Conservation (phyloP, 805 yeast genomes). For the Soucietia sequanensis region DNA sequence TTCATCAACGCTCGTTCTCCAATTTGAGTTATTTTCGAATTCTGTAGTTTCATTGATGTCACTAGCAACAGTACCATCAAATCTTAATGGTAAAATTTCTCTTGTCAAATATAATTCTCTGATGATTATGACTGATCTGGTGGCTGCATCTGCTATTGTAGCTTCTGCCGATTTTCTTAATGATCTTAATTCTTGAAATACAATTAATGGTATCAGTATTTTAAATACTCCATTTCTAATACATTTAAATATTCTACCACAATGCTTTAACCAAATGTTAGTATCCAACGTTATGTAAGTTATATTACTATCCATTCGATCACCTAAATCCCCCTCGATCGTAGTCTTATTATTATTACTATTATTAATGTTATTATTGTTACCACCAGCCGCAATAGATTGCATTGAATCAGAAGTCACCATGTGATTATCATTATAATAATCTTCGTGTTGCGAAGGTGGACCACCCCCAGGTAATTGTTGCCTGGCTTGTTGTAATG, state of each 20-base stretch:
- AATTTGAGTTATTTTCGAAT: constrained; percentile 67
- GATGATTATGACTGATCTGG: constrained; percentile 72
- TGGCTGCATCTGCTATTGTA: constrained; percentile 75
- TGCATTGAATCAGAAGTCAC: constrained; percentile 17
- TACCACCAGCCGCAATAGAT: constrained; percentile 10
- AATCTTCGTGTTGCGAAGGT: constrained; percentile 15
- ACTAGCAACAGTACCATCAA: constrained; percentile 67
- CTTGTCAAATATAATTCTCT: constrained; percentile 61
- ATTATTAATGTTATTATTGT: no score
- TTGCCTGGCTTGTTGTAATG: constrained; percentile 11
- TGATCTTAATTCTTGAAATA: constrained; percentile 74
- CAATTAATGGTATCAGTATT: constrained; percentile 67
- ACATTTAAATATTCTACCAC: constrained; percentile 73
- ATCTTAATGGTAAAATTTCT: constrained; percentile 58
- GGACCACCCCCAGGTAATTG: constrained; percentile 1
- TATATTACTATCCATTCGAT: constrained; percentile 53
- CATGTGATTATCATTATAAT: constrained; percentile 20
- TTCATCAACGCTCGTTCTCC: constrained; percentile 74
- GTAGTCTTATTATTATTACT: background rate
- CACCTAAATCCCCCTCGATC: constrained; percentile 52
- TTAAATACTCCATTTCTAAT: constrained; percentile 58
- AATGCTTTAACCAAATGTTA: constrained; percentile 77
- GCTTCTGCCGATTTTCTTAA: constrained; percentile 70
- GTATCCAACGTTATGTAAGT: constrained; percentile 71
- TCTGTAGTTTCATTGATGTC: constrained; percentile 71